Evolutionary conservation across 805 yeast genomes (phyloP), one percentile per base, ranked within the genome.

Genomic region (Candida jianshihensis): DNA sequence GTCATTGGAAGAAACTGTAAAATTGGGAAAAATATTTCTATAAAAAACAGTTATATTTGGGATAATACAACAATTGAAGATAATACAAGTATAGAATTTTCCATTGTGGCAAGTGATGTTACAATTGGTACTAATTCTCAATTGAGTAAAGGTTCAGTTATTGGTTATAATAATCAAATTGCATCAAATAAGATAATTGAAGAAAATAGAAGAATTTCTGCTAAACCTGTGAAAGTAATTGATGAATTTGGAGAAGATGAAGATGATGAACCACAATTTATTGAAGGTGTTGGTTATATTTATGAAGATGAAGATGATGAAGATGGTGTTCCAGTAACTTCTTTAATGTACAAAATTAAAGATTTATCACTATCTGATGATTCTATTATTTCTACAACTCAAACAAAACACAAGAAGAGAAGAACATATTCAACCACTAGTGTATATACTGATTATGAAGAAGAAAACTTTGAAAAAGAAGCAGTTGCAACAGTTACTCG

Each of bases 401-500:
- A 64, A 34, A 60, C 64, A 2, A 54, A 48, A 31, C 52, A 51
- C 26, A 73, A 70, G 53, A 70, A 70, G 55, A 63, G 60, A 46
- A 62, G 70, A 56, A 59, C 67, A 7, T 51, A 55, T 51, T 63
- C 70, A 5, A 56, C 68, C 2, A 62, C 61, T 8, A 57, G 65
- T 39, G 49, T 59, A 44, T 56, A 53, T 38, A 73, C 80, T 1
- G 81, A 75, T 47, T 69, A 61, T 30, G 73, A 64, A 26, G 86
- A 78, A 38, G 95, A 85, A 57, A 86, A 82, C 54, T 90, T 90
- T 60, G 73, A 73, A 46, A 72, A 70, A 39, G 98, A 92, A 66
- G 98, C 96, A n/a, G 68, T 82, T 40, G 96, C 95, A 10, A 87
- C 97, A 0, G 84, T 92, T 22, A 86, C 81, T 48, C 73, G 98